These are phyloP conservation scores for Paradendryphiella salina DNA, from an alignment of 2,329 filamentous ascomycete genomes.

Conservation along the genomic window DNA sequence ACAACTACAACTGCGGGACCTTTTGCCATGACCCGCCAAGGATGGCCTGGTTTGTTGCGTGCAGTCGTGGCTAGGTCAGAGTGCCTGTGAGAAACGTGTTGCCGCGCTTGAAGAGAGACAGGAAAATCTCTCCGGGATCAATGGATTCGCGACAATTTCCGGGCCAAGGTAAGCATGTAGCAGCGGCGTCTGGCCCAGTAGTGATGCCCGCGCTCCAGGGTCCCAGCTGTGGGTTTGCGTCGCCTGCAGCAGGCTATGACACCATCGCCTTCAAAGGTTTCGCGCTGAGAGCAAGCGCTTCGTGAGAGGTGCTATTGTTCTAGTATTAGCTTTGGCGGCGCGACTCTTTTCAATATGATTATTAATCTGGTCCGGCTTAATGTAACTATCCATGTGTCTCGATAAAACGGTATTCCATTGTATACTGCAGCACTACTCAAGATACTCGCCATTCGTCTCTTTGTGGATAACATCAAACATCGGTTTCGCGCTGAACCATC, in stretches of 20 bases:
- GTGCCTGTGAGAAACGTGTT: conserved; percentile 14
- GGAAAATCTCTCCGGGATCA: neutral
- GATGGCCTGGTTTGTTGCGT: conserved; percentile 18
- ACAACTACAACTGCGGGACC: conserved; percentile 55
- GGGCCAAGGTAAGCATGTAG: neutral
- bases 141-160: too few relatives aligned
- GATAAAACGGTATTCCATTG: neutral
- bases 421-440: conserved; percentile 44
- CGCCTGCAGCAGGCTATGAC: conserved; percentile 29
- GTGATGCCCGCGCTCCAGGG: conserved; percentile 10
- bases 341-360: neutral
- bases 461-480: conserved; percentile 70
- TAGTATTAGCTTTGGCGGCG: neutral
- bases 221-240: conserved; percentile 19
- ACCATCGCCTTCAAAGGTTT: conserved; percentile 14
- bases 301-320: neutral
- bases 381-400: too few relatives aligned
- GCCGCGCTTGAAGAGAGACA: neutral
- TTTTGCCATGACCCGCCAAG: conserved; percentile 46
- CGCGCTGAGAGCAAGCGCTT: neutral
- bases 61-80: conserved; percentile 14
- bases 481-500: conserved; percentile 71
- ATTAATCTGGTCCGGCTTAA: too few relatives aligned
- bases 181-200: conserved; percentile 7
- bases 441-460: conserved; percentile 61